These are phyloP conservation scores for Melanomma pulvis-pyrius DNA, from an alignment of 495 filamentous ascomycete species.

Conservation along the genomic window DNA sequence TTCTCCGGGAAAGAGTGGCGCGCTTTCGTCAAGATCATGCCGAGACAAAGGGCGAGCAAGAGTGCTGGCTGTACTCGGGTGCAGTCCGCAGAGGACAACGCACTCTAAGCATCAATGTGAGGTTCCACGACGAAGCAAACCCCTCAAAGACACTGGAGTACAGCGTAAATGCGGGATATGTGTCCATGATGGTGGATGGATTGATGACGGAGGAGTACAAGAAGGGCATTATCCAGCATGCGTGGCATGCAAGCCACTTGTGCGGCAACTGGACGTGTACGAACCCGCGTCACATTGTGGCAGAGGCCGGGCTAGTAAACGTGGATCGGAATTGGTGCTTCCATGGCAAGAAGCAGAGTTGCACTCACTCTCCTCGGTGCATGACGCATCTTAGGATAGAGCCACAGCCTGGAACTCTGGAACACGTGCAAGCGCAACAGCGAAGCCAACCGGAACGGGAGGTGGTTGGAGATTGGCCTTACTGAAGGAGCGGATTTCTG, in stretches of 20 bases:
- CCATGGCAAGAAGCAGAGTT: slow-evolving; percentile 17
- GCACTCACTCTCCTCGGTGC: slow-evolving; percentile 41
- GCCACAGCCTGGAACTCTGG: background rate
- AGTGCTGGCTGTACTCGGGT: slow-evolving; percentile 18
- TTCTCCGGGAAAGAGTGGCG: background rate
- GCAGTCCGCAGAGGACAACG: background rate
- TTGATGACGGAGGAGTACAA: slow-evolving; percentile 41
- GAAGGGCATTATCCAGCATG: slow-evolving; percentile 41
- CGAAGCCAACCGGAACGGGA: background rate
- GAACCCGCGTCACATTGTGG: slow-evolving; percentile 42
- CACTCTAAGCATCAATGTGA: background rate
- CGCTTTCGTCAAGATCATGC: background rate
- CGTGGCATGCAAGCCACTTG: slow-evolving; percentile 46
- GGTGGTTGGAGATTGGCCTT: background rate
- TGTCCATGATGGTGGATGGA: slow-evolving; percentile 33
- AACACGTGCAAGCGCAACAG: background rate
- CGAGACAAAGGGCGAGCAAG: background rate
- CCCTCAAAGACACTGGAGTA: background rate
- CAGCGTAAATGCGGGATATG: slow-evolving; percentile 31
- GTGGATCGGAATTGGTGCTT: slow-evolving; percentile 44
- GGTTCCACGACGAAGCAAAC: background rate
- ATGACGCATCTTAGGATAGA: slow-evolving; percentile 39
- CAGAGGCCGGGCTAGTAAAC: slow-evolving; percentile 41
- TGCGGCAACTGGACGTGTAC: slow-evolving; percentile 49
- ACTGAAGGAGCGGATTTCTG: too few species aligned